These are phyloP conservation scores for Rhizomucor pusillus DNA, from an alignment of 371 early-diverging fungal genomes.

Conservation along the genomic window DNA sequence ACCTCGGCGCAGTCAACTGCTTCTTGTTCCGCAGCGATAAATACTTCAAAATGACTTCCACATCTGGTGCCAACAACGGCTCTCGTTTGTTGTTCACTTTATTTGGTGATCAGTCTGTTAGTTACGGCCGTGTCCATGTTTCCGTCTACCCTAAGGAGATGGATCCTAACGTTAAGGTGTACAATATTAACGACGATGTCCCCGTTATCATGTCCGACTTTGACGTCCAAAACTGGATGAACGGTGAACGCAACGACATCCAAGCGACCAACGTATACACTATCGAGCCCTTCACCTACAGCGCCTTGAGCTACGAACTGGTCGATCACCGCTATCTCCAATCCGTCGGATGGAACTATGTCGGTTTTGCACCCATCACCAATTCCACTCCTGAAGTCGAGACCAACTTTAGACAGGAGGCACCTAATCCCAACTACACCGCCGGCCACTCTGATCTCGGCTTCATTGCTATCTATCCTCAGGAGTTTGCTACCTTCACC, in stretches of 20 bases:
- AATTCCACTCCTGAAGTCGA: constrained; percentile 43
- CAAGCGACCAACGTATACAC: constrained; percentile 36
- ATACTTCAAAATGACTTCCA: constrained; percentile 27
- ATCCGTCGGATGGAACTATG: constrained; percentile 47
- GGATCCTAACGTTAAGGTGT: constrained; percentile 40
- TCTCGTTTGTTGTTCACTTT: constrained; percentile 37
- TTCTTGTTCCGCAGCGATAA: constrained; percentile 33
- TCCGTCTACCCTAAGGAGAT: constrained; percentile 39
- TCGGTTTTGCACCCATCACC: constrained; percentile 43
- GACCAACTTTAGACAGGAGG: constrained; percentile 33
- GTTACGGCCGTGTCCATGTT: constrained; percentile 38
- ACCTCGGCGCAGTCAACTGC: constrained; percentile 39
- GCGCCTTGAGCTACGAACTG: constrained; percentile 32
- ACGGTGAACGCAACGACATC: constrained; percentile 37
- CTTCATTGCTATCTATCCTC: constrained; percentile 26
- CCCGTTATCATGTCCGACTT: constrained; percentile 16
- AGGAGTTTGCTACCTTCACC: constrained; percentile 17
- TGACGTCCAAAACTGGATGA: constrained; percentile 35
- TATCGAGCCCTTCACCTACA: constrained; percentile 36
- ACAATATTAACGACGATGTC: constrained; percentile 22
- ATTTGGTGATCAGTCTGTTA: constrained; percentile 25
- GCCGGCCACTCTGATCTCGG: constrained; percentile 28
- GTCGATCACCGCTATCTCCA: constrained; percentile 40
- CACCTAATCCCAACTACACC: constrained; percentile 37
- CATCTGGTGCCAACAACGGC: constrained; percentile 42